Evolutionary conservation across 257 asterid genomes (phyloP).

Genomic region (Jasminum sambac): DNA sequence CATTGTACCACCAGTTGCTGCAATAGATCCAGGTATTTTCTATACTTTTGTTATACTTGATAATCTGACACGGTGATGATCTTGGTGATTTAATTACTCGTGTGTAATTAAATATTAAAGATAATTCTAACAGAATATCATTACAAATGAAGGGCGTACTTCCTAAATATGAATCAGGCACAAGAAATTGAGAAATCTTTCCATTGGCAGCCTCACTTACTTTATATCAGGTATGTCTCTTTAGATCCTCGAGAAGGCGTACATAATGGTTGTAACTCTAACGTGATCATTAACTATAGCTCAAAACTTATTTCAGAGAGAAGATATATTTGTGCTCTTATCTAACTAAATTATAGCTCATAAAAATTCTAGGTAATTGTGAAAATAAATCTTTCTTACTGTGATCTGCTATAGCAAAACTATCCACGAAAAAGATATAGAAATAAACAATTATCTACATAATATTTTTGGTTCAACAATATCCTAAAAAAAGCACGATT

Average conservation of each 20-base stretch:
- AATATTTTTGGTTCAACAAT: not conserved
- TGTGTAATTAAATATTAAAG: no score
- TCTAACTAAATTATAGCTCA: not conserved
- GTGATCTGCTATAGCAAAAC: not conserved
- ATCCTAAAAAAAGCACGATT: not conserved
- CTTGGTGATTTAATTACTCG: no score
- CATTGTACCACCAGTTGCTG: no score
- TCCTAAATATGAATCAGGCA: no score
- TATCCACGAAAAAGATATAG: not conserved
- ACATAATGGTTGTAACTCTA: not conserved
- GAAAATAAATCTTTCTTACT: not conserved
- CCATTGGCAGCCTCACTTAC: no score
- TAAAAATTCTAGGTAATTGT: not conserved
- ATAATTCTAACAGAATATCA: no score
- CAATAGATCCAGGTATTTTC: no score
- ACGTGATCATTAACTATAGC: not conserved
- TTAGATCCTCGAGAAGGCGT: not conserved
- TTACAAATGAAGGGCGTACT: no score
- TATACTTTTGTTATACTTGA: no score
- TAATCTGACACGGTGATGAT: no score
- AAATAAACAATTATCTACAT: not conserved
- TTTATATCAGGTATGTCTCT: not conserved
- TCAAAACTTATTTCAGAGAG: no score
- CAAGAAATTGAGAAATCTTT: no score
- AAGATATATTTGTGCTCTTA: not conserved